Base-by-base conservation (phyloP, 2,329 filamentous ascomycete genomes). In the Colletotrichum destructivum region DNA sequence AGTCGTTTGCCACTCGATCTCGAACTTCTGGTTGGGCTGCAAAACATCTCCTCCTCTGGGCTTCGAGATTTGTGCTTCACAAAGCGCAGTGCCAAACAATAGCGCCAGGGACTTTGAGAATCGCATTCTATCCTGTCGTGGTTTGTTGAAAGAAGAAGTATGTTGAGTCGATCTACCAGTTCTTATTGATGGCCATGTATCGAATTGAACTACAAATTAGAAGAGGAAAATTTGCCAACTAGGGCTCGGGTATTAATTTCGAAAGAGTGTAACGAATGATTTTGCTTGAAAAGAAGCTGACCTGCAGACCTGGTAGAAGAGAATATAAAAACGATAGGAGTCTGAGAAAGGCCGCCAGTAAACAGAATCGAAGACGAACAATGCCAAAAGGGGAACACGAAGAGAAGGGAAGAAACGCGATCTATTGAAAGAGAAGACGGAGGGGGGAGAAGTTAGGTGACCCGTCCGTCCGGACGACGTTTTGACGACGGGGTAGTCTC, bases 1-100 rank as follows among this genome's bases (percentile, higher is more conserved):
- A 7, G 67, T 51, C 18, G 73, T 75, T 23, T 75, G 69, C 75
- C 76, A 76, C 26, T 64, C 67, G 57, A 77, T 74, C 46, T 73
- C 52, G 46, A 76, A 71, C 15, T 65, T 61, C 56, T 74, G 49
- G 44, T 71, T 73, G 9, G 73, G n/a, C 21, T 62, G 52, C 42
- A 71, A 35, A 9, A 47, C 62, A 67, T 62, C 67, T 23, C 71
- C 66, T 13, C 52, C 59, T 18, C 64, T 44, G 5, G 73, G 73
- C 44, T 70, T 74, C 51, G 64, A 66, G 18, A 75, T 71, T 40
- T 75, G 73, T n/a, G 75, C 75, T 9, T 71, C 57, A 35, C 57
- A 62, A 21, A 73, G 62, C 13, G 73, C 59, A 13, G 62, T 31
- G 47, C 69, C 60, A 7, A 72, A 40, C 3, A 74, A 51, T 26